Percentiles rank a stretch among this genome's conserved stretches.
Evolutionary conservation across 768 basidiomycete genomes (phyloP).

Genomic region (Infundibulicybe gibba): DNA sequence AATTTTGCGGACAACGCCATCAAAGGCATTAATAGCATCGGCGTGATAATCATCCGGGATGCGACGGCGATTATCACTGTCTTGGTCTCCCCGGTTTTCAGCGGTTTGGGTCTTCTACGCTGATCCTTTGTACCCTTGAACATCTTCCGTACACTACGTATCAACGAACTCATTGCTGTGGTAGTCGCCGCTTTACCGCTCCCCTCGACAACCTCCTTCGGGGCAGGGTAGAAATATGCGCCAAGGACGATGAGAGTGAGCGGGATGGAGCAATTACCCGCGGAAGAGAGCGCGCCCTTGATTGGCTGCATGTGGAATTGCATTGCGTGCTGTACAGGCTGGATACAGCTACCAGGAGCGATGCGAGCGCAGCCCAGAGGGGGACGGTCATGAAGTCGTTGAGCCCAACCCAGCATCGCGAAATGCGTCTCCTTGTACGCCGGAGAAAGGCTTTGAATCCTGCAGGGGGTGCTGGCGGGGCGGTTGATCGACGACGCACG

Average conservation of each 20-base stretch:
- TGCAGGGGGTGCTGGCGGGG: background rate
- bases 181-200: background rate
- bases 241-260: slow-evolving; percentile 90
- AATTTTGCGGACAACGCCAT: slow-evolving; percentile 60
- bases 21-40: slow-evolving; percentile 72
- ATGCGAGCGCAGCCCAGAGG: slow-evolving; percentile 74
- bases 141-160: slow-evolving; percentile 40
- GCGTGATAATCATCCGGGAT: slow-evolving; percentile 85
- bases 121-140: slow-evolving; percentile 26
- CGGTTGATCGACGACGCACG: slow-evolving; percentile 3
- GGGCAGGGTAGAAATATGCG: slow-evolving; percentile 76
- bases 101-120: slow-evolving; percentile 9
- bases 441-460: slow-evolving; percentile 9
- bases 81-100: slow-evolving; percentile 64
- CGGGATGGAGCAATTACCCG: slow-evolving; percentile 82
- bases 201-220: slow-evolving; percentile 8
- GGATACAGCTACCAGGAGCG: slow-evolving; percentile 77
- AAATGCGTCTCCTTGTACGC: slow-evolving; percentile 18
- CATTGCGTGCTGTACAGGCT: slow-evolving; percentile 70
- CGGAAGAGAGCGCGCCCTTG: slow-evolving; percentile 61
- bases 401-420: slow-evolving; percentile 33
- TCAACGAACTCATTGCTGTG: slow-evolving; percentile 20
- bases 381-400: slow-evolving; percentile 87
- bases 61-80: slow-evolving; percentile 84
- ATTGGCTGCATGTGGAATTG: slow-evolving; percentile 60